Conservation (phyloP, 2,329 filamentous ascomycete species). For the Scorias spongiosa region DNA sequence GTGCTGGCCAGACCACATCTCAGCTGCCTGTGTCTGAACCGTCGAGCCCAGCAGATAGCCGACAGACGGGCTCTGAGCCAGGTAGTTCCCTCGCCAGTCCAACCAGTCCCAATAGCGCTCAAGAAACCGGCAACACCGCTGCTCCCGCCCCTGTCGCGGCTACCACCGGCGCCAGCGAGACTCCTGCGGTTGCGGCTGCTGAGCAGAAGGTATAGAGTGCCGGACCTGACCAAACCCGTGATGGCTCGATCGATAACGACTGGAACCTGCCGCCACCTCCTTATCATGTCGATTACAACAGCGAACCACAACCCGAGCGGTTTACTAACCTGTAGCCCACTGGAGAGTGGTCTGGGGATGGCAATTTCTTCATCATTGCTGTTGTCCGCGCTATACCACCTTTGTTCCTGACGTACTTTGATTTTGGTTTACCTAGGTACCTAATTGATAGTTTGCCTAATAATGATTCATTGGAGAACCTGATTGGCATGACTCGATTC, state of each 20-base stretch:
- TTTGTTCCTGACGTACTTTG: background rate
- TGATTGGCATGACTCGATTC: too few relatives aligned
- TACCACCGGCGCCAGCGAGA: conserved; percentile 2
- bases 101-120: conserved; percentile 5
- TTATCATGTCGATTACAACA: background rate
- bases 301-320: too few relatives aligned
- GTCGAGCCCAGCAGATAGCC: conserved; percentile 18
- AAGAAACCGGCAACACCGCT: conserved; percentile 4
- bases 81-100: conserved; percentile 5
- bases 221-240: background rate
- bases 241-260: background rate
- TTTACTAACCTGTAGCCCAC: too few relatives aligned
- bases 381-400: conserved; percentile 6
- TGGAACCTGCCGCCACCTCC: conserved; percentile 1
- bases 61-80: background rate
- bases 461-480: too few relatives aligned
- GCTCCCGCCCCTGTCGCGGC: conserved; percentile 12
- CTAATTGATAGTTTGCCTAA: too few relatives aligned
- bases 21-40: conserved; percentile 24
- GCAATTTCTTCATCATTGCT: background rate
- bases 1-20: conserved; percentile 37
- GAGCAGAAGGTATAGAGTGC: conserved; percentile 2
- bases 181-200: background rate
- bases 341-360: background rate
- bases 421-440: too few relatives aligned